Evolutionary conservation across 495 filamentous ascomycete genomes (phyloP), one percentile per base, ranked within the genome.

Genomic region (Penicillium macrosclerotiorum): DNA sequence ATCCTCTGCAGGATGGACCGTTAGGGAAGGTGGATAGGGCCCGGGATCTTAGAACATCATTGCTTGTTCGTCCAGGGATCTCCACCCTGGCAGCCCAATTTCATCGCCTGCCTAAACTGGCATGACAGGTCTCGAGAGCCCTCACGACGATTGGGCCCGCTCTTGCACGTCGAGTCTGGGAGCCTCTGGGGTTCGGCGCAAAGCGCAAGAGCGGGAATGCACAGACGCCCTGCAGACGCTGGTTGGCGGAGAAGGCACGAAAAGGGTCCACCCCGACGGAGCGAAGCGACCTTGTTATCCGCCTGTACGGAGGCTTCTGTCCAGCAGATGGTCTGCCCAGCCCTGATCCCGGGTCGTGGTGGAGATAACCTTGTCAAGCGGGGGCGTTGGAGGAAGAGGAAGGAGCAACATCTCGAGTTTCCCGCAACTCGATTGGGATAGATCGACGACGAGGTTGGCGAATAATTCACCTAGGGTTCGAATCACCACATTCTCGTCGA

Each of bases 11-110:
- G 27, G 34, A 35, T 51, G 44, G 57, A 63, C 59, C 47, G 39
- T 63, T 60, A 44, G 32, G 59, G 59, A 63, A 63, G 59, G 59
- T 63, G 57, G 48, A 51, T 60, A 60, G 47, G 29, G 26, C 34
- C 47, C n/a, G n/a, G 51, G 44, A 51, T 59, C 48, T 55, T 42
- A 45, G 44, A 41, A 22, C 25, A 24, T 32, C 36, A 53, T 37
- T 51, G 55, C 54, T 57, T 57, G 50, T 57, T 57, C 47, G 31
- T 45, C 1, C 30, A 20, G 31, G 23, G 12, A 37, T 22, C 52
- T 49, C 55, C 55, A 59, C 55, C 17, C 27, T 31, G 37, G 18
- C 32, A 47, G 41, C 45, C n/a, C 42, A 25, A 53, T 36, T 31
- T 37, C 37, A 26, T 51, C 46, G 59, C 59, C 59, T 62, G 46